Evolutionary conservation across 2,329 filamentous ascomycete genomes (phyloP), one percentile per base, ranked within the genome.

Genomic region (Huntiella abstrusa): DNA sequence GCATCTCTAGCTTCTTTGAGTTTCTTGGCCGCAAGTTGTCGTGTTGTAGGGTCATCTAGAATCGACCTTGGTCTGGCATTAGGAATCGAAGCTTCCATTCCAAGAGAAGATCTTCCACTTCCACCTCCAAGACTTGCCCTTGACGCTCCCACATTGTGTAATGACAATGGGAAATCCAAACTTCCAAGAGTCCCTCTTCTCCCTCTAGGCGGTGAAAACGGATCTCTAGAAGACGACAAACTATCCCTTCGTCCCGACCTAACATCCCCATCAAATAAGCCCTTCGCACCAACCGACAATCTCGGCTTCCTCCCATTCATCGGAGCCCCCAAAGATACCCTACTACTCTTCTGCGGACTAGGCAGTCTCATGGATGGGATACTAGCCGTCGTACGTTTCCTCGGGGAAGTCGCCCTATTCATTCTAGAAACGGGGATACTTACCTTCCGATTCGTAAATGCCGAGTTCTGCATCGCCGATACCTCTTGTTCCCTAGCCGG

Each of bases 1-100:
- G 83, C 73, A 54, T 87, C 79, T 40, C 77, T 69, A 55, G 94
- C 85, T 49, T 83, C 81, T 43, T 75, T 73, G 17, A 77, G 68
- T 53, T 80, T 73, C 56, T 75, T 72, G n/a, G 77, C 77, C 4
- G 84, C 77, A 47, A 87, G 74, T 39, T 73, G 71, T 56, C 80
- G 79, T 5, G 83, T 83, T 55, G 94, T 84, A 15, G 68, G 60
- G 55, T 72, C 63, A 3, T 52, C 53, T 13, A 52, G 34, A 13
- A 41, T 50, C 3, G 43, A 11, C 33, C 40, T 32, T 38, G 13
- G 28, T 36, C 43, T 43, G 8, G 32, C 32, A 17, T 47, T 38
- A 7, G 32, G 12, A 5, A 32, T 12, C 12, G 46, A 34, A 4
- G 41, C 42, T 19, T 44, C 35, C 16, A 22, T 35, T 17, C 45